Conservation (phyloP, 106 monocot species). For the Agapanthus africanus region DNA sequence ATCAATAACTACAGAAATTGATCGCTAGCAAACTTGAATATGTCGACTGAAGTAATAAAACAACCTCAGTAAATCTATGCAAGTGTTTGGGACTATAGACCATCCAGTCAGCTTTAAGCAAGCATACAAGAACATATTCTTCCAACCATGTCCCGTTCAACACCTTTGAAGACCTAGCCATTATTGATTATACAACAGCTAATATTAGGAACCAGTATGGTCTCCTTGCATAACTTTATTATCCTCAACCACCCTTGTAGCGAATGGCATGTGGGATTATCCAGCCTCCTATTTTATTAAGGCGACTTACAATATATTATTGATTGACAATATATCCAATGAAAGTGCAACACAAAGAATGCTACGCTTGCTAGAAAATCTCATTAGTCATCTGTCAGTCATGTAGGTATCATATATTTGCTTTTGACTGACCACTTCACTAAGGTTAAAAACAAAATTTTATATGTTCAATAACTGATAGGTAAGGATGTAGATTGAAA, state of each 20-base stretch:
- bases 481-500: neutral
- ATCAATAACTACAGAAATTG: neutral
- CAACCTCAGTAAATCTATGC: neutral
- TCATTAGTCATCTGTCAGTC: neutral
- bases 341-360: no score
- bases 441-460: neutral
- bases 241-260: no score
- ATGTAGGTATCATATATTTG: neutral
- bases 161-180: no score
- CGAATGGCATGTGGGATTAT: no score
- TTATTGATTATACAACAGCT: no score
- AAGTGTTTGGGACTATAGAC: neutral
- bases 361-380: neutral
- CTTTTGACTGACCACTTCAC: neutral
- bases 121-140: neutral
- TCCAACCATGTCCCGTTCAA: no score
- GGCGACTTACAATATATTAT: no score
- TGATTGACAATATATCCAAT: no score
- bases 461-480: neutral
- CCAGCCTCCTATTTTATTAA: no score
- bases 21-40: neutral
- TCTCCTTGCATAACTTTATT: no score
- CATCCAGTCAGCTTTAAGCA: neutral
- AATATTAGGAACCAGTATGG: no score
- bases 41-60: neutral